phyloP scores from a whole-genome alignment of 192 early-diverging fungal genomes.

The Coemansia guatemalensis region DNA sequence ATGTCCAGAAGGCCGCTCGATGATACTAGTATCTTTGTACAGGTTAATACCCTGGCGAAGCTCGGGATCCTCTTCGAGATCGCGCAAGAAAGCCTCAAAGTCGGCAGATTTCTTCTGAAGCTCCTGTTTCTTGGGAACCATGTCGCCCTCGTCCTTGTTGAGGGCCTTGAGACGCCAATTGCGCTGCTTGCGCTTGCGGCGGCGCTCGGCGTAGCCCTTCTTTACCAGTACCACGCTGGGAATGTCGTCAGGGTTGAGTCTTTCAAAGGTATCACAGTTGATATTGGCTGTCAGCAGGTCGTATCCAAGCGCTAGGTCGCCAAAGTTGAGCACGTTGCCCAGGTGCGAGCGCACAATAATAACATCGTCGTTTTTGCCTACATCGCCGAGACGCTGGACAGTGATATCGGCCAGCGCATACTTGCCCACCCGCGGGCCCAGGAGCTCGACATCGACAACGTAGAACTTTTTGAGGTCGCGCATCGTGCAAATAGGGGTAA shows the following conservation, averaged over 20 bases:
- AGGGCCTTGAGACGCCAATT: conserved; percentile 92
- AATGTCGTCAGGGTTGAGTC: conserved; percentile 60
- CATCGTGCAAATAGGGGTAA: conserved; percentile 69
- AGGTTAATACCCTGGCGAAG: conserved; percentile 92
- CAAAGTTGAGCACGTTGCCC: conserved; percentile 85
- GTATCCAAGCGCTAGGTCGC: conserved; percentile 92
- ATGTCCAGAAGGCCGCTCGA: neutral
- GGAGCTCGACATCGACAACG: conserved; percentile 88
- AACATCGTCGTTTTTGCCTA: conserved; percentile 82
- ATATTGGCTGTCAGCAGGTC: conserved; percentile 85
- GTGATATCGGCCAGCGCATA: conserved; percentile 87
- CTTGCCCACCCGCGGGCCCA: conserved; percentile 73
- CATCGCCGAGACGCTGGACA: conserved; percentile 73
- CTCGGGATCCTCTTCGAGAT: conserved; percentile 98
- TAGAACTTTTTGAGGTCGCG: conserved; percentile 91
- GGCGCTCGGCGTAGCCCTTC: conserved; percentile 87
- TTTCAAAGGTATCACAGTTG: conserved; percentile 85
- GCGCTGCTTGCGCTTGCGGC: conserved; percentile 80
- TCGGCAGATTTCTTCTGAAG: conserved; percentile 78
- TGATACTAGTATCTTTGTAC: conserved; percentile 63
- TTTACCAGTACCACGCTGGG: conserved; percentile 92
- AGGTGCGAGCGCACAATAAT: conserved; percentile 89
- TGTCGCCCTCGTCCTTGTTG: conserved; percentile 88
- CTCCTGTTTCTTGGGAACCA: conserved; percentile 73
- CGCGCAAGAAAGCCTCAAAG: conserved; percentile 94